Conservation (phyloP, 2,329 filamentous ascomycete genomes). For the Bipolaris bicolor region DNA sequence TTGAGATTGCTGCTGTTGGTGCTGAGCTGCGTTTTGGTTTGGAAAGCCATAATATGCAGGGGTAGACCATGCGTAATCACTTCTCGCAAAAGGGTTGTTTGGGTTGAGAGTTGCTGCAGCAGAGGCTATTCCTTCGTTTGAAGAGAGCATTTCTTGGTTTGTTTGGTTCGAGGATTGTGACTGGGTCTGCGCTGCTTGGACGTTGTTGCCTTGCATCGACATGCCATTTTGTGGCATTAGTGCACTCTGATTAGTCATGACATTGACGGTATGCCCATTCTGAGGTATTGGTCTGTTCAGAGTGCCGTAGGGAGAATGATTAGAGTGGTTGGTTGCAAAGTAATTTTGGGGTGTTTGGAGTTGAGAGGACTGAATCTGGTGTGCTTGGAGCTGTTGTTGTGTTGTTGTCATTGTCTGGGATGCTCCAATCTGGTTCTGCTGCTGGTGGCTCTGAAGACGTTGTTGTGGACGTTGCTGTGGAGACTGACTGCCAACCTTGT, state of each 20-base stretch:
- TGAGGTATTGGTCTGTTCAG: constrained; percentile 33
- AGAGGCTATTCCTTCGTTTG: constrained; percentile 7
- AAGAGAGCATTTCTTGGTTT: constrained; percentile 21
- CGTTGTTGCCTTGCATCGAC: constrained; percentile 11
- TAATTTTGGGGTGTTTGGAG: constrained; percentile 31
- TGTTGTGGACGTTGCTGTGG: constrained; percentile 26
- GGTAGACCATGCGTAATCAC: constrained; percentile 34
- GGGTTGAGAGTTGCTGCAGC: constrained; percentile 24
- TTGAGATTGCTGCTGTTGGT: constrained; percentile 12
- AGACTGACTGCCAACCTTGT: constrained; percentile 27
- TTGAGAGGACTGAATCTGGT: constrained; percentile 28
- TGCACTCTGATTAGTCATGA: constrained; percentile 11
- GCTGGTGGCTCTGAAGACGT: constrained; percentile 13
- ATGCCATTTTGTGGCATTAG: constrained; percentile 15
- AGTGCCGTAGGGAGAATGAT: constrained; percentile 29
- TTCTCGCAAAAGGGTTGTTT: constrained; percentile 29
- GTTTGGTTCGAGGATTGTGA: constrained; percentile 25
- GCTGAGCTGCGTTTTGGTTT: constrained; percentile 17
- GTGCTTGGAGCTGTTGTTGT: constrained; percentile 16
- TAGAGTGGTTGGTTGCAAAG: constrained; percentile 28
- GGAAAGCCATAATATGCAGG: constrained; percentile 37
- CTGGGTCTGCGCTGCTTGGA: constrained; percentile 24
- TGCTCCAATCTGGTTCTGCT: constrained; percentile 26
- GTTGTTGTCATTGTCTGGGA: constrained; percentile 20
- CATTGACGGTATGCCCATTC: constrained; percentile 16